These are phyloP conservation scores for Sporormia fimetaria DNA, from an alignment of 495 filamentous ascomycete genomes.

Conservation along the genomic window DNA sequence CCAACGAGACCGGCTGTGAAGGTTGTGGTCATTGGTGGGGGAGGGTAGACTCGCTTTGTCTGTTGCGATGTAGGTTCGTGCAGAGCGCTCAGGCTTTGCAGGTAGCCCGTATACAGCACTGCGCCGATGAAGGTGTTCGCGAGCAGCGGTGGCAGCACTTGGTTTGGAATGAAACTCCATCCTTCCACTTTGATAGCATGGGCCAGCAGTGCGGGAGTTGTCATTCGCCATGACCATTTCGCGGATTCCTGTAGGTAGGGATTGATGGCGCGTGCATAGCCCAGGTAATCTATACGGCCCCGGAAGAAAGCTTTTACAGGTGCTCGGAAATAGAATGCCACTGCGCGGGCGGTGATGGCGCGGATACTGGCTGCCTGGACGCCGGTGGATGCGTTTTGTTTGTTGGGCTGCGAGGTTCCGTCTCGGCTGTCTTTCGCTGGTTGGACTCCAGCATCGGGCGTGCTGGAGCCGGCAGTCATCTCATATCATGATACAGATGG, in stretches of 20 bases:
- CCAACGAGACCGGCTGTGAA: conserved; percentile 69
- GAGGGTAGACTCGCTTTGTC: conserved; percentile 62
- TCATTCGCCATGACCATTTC: conserved; percentile 58
- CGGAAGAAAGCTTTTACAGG: conserved; percentile 85
- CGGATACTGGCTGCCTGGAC: conserved; percentile 56
- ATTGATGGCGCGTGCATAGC: conserved; percentile 57
- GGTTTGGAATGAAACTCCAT: conserved; percentile 79
- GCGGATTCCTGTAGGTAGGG: conserved; percentile 44
- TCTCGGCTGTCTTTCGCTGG: conserved; percentile 7
- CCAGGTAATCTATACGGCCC: conserved; percentile 69
- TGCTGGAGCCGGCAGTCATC: conserved; percentile 19
- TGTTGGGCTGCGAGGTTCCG: conserved; percentile 1
- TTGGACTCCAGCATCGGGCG: conserved; percentile 10
- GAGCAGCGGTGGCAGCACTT: conserved; percentile 73
- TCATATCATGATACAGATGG: conserved; percentile 10
- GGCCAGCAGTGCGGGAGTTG: conserved; percentile 64
- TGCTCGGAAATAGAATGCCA: conserved; percentile 82
- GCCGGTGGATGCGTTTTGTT: conserved; percentile 9
- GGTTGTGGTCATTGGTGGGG: conserved; percentile 51
- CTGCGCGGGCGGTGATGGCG: conserved; percentile 62
- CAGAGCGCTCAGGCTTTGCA: conserved; percentile 61
- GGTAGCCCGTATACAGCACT: conserved; percentile 76
- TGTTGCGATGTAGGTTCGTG: conserved; percentile 61
- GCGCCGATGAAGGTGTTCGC: conserved; percentile 76
- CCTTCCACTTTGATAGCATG: conserved; percentile 71